phyloP scores from a whole-genome alignment of 129 eudicot species.

The carrot (Daucus carota) region DH1_v3.0 NC_030386.2:26001501-26002000 shows the following conservation, averaged over 20 bases:
- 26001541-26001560: slow-evolving; percentile 90
- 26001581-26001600: slow-evolving; percentile 63
- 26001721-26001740: slow-evolving; percentile 54
- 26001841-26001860: slow-evolving; percentile 93
- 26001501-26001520: slow-evolving; percentile 85
- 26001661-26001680: slow-evolving; percentile 85
- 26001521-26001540: slow-evolving; percentile 91
- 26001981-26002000: slow-evolving; percentile 64
- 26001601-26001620: slow-evolving; percentile 89
- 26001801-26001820: slow-evolving; percentile 65
- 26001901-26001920: slow-evolving; percentile 49
- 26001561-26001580: slow-evolving; percentile 97
- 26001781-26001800: slow-evolving; percentile 83
- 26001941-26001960: slow-evolving; percentile 60
- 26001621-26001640: slow-evolving; percentile 59
- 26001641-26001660: slow-evolving; percentile 70
- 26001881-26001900: slow-evolving; percentile 80
- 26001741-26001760: slow-evolving; percentile 79
- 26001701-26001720: slow-evolving; percentile 68
- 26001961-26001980: slow-evolving; percentile 48
- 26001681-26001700: slow-evolving; percentile 80
- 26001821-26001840: slow-evolving; percentile 99
- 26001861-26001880: slow-evolving; percentile 65
- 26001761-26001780: slow-evolving; percentile 77
- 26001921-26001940: slow-evolving; percentile 70